Evolutionary conservation across 129 eudicot species (phyloP).

Genomic region (Erigeron canadensis): DNA sequence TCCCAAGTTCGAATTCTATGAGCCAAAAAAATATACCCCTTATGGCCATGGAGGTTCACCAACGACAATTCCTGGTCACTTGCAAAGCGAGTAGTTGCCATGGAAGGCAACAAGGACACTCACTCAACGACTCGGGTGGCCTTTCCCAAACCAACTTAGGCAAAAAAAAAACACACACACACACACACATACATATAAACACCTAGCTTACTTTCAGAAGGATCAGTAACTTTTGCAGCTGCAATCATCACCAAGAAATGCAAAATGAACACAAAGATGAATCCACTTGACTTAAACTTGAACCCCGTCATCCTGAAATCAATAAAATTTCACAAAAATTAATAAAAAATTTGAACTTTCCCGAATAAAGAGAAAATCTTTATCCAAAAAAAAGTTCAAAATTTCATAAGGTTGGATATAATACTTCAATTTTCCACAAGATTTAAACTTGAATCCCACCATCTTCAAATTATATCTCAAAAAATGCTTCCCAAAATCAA

Average conservation of each 20-base stretch:
- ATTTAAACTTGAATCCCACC: slow-evolving; percentile 28
- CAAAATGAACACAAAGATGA: slow-evolving; percentile 32
- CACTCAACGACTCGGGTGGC: too few relatives aligned
- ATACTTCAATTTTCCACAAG: slow-evolving; percentile 36
- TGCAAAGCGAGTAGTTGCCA: too few relatives aligned
- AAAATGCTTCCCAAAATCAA: slow-evolving; percentile 19
- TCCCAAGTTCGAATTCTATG: too few relatives aligned
- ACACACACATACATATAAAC: neutral
- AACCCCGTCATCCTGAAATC: slow-evolving; percentile 38
- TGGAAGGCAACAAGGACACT: too few relatives aligned
- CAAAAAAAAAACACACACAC: too few relatives aligned
- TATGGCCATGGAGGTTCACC: too few relatives aligned
- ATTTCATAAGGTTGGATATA: neutral
- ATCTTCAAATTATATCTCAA: slow-evolving; percentile 21
- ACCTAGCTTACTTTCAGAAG: slow-evolving; percentile 47
- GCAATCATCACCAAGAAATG: slow-evolving; percentile 38
- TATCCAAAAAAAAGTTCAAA: neutral
- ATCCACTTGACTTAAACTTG: slow-evolving; percentile 23
- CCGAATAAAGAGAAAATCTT: too few relatives aligned
- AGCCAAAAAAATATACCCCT: too few relatives aligned
- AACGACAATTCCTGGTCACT: too few relatives aligned
- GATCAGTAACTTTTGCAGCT: slow-evolving; percentile 50
- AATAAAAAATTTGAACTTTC: neutral
- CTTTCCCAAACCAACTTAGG: too few relatives aligned
- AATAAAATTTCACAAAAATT: slow-evolving; percentile 2